Percentiles rank a stretch among this genome's conserved stretches.
phyloP scores from a whole-genome alignment of 495 filamentous ascomycete genomes.

The Penicillium macrosclerotiorum region DNA sequence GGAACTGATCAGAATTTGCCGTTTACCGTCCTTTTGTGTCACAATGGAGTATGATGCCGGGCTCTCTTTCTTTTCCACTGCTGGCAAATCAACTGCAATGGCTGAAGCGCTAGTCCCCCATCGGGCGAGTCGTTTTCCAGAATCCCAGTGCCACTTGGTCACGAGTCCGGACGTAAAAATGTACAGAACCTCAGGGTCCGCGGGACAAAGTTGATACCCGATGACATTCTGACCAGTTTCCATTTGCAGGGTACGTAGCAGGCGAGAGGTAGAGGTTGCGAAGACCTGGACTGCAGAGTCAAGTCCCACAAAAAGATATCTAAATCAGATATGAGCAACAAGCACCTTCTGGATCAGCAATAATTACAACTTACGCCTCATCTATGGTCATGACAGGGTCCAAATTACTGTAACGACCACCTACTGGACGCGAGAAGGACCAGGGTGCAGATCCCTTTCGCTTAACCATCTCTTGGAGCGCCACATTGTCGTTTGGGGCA shows the following conservation, averaged over 20 bases:
- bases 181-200: constrained; percentile 59
- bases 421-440: constrained; percentile 34
- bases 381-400: constrained; percentile 78
- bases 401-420: constrained; percentile 48
- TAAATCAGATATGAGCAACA: constrained; percentile 19
- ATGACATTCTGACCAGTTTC: constrained; percentile 36
- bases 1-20: constrained; percentile 25
- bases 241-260: constrained; percentile 58
- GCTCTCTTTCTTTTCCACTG: constrained; percentile 10
- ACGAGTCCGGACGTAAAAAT: constrained; percentile 67
- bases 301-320: constrained; percentile 67
- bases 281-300: constrained; percentile 71
- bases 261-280: constrained; percentile 74
- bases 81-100: constrained; percentile 22
- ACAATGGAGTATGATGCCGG: constrained; percentile 14
- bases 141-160: constrained; percentile 74
- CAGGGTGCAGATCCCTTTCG: constrained; percentile 21
- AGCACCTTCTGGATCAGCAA: neutral
- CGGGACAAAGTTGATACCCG: constrained; percentile 58
- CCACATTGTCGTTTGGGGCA: neutral
- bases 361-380: constrained; percentile 64
- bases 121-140: constrained; percentile 45
- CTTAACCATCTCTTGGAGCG: constrained; percentile 9
- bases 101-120: constrained; percentile 42
- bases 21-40: constrained; percentile 31